Base-by-base conservation (phyloP, 2,329 filamentous ascomycete species). In the Neopestalotiopsis sp. region DNA sequence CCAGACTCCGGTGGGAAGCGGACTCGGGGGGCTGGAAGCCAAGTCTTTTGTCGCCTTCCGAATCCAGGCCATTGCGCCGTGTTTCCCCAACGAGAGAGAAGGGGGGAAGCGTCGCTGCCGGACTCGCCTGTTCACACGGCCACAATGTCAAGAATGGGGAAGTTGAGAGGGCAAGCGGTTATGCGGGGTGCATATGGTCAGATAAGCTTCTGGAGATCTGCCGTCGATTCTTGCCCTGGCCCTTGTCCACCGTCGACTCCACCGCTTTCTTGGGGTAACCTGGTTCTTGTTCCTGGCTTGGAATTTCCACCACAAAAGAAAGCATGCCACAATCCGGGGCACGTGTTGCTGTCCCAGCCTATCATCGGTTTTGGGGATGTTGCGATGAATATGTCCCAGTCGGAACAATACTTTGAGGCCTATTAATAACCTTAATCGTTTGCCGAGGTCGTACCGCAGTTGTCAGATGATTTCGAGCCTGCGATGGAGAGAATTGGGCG, bases 191-290 rank as follows among this genome's bases (percentile, higher is more conserved):
- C 57, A 59, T 38, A 38, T 59, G 30, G 28, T n/a, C 57, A 59
- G 57, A 59, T 59, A 59, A 59, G 57, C 57, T 59, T 59, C 24
- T 24, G n/a, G 45, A 59, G 24, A 59, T 59, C 57, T 59, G 57
- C 57, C 57, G 57, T 17, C 20, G 17, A 24, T 56, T 17, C 49
- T 14, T 24, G 6, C 9, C 20, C 20, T 56, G 49, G 49, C 17
- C 17, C 49, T 2, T 56, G 14, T 56, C 49, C 49, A 17, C 49
- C 20, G 24, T 56, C 9, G 13, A 14, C 7, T 12, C 30, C 30
- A 34, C 24, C 57, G 14, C 49, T 14, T 28, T 59, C 13, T 59
- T 59, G 57, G 57, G 24, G 57, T 34, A 30, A 30, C 12, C 57
- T 30, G 20, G 57, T 5, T 58, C 2, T 38, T 13, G 57, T 59